These are phyloP conservation scores for Populus pruinosa DNA, from an alignment of 345 rosid genomes.

Conservation along the genomic window DNA sequence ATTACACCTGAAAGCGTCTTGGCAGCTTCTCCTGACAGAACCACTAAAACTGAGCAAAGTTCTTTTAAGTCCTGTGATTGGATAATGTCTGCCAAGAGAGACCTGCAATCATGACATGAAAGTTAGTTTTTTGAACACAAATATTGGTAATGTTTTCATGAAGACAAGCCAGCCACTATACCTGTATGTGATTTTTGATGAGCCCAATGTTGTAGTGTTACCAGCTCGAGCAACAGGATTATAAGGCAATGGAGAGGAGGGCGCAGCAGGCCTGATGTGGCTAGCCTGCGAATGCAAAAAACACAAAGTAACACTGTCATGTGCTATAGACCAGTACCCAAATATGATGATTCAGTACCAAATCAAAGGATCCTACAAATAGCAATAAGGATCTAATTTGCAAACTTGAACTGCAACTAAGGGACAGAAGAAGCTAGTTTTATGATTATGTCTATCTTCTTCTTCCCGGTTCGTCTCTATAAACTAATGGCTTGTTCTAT, in stretches of 20 bases:
- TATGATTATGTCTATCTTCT: background rate
- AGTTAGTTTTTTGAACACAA: slow-evolving; percentile 32
- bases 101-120: slow-evolving; percentile 50
- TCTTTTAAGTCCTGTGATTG: slow-evolving; percentile 88
- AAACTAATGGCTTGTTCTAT: background rate
- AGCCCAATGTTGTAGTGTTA: slow-evolving; percentile 33
- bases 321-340: background rate
- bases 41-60: slow-evolving; percentile 91
- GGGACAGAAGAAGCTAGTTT: background rate
- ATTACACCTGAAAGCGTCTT: slow-evolving; percentile 67
- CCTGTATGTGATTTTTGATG: slow-evolving; percentile 85
- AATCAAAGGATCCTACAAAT: background rate
- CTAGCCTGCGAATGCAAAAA: slow-evolving; percentile 45
- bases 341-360: background rate
- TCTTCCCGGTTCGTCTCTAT: background rate
- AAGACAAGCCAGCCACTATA: slow-evolving; percentile 23
- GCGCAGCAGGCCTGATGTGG: slow-evolving; percentile 47
- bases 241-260: slow-evolving; percentile 45
- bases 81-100: slow-evolving; percentile 90
- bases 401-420: background rate
- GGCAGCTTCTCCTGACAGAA: slow-evolving; percentile 71
- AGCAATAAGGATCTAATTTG: background rate
- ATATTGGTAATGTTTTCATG: background rate
- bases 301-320: slow-evolving; percentile 3
- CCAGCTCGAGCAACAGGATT: slow-evolving; percentile 48